Percentiles rank a stretch among this genome's conserved stretches.
phyloP scores from a whole-genome alignment of 495 filamentous ascomycete species.

The Hypoxylon fragiforme region DNA sequence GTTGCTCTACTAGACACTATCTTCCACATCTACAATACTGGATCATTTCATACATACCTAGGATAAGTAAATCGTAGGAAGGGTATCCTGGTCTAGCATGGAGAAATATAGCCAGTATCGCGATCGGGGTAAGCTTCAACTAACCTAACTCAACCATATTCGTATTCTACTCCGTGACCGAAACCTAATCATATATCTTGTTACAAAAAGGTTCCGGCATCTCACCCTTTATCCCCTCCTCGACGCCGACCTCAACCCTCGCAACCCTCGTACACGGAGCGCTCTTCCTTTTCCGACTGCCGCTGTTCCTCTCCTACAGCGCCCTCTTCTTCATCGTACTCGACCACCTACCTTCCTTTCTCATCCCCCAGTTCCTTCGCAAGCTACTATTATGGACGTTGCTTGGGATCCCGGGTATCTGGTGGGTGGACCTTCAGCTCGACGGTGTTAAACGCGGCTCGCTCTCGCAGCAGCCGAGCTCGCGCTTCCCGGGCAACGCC shows the following conservation, averaged over 20 bases:
- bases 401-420: conserved; percentile 83
- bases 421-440: conserved; percentile 97
- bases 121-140: conserved; percentile 72
- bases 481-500: conserved; percentile 71
- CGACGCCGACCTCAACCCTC: conserved; percentile 60
- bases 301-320: conserved; percentile 70
- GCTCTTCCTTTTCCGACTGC: conserved; percentile 79
- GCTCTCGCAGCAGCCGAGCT: conserved; percentile 60
- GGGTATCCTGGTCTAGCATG: conserved; percentile 69
- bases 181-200: conserved; percentile 6
- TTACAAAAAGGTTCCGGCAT: conserved; percentile 79
- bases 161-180: background rate
- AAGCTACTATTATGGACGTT: conserved; percentile 87
- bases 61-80: no score
- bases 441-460: conserved; percentile 90
- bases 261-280: conserved; percentile 66
- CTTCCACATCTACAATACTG: no score
- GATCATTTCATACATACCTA: no score
- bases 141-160: background rate
- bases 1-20: no score
- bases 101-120: conserved; percentile 97
- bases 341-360: conserved; percentile 69
- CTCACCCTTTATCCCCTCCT: conserved; percentile 87
- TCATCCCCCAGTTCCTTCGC: conserved; percentile 71
- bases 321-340: conserved; percentile 76